A percentile compares a stretch with the other conserved stretches of the same genome.
Evolutionary conservation across 768 basidiomycete genomes (phyloP).

Genomic region (Tulasnella sp.): DNA sequence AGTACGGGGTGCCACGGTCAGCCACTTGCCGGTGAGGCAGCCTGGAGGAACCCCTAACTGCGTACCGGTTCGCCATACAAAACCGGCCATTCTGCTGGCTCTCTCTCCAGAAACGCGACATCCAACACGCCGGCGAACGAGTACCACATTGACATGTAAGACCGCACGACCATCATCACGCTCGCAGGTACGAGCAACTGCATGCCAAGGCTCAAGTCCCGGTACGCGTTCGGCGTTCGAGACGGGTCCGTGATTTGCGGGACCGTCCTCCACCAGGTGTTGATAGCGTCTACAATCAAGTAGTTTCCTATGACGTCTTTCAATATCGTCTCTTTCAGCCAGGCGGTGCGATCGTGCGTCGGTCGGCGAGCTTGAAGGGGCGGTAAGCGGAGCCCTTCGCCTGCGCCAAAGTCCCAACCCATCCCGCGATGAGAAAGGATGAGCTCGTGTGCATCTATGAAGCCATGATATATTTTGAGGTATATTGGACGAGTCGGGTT

Average conservation of each 20-base stretch:
- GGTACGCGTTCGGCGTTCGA: background rate
- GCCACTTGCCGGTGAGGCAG: background rate
- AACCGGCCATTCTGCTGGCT: constrained; percentile 24
- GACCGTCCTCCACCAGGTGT: constrained; percentile 22
- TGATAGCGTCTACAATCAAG: constrained; percentile 17
- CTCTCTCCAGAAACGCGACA: constrained; percentile 14
- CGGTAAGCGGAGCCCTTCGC: constrained; percentile 17
- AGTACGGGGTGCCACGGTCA: background rate
- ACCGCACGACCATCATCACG: constrained; percentile 15
- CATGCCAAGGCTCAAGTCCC: background rate
- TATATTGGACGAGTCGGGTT: background rate
- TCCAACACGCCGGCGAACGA: constrained; percentile 21
- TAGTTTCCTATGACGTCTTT: constrained; percentile 11
- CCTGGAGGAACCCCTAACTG: background rate
- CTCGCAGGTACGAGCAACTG: background rate
- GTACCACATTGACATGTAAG: constrained; percentile 15
- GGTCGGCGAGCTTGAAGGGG: constrained; percentile 10
- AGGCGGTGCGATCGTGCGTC: background rate
- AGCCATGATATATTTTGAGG: background rate
- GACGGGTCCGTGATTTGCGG: constrained; percentile 7
- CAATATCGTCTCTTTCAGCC: background rate
- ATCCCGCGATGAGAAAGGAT: constrained; percentile 2
- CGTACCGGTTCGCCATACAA: constrained; percentile 24
- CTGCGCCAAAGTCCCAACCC: constrained; percentile 21
- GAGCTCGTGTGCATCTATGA: constrained; percentile 9